Percentiles rank a stretch among this genome's conserved stretches.
Evolutionary conservation across 208 protist genomes (phyloP).

Genomic region (Leishmania lainsoni): DNA sequence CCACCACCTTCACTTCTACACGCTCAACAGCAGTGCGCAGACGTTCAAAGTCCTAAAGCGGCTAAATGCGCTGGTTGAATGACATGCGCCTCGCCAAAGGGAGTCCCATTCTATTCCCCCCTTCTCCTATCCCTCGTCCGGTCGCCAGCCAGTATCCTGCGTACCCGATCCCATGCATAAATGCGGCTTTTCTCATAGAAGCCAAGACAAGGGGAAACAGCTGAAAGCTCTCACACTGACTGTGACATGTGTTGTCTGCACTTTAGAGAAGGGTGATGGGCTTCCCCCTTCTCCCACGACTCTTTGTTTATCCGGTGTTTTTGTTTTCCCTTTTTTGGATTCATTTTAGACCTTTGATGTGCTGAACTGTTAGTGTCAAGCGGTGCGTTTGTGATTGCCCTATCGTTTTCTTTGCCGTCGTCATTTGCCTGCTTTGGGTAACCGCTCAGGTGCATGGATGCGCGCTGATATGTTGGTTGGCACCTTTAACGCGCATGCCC

Average conservation of each 20-base stretch:
- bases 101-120: background rate
- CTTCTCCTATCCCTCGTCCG: background rate
- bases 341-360: background rate
- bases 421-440: conserved; percentile 1
- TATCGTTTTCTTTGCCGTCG: background rate
- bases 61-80: conserved; percentile 43
- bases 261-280: too few relatives aligned
- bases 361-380: background rate
- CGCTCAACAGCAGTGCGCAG: conserved; percentile 51
- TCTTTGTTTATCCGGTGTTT: background rate
- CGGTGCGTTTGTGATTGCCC: background rate
- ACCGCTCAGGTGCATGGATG: background rate
- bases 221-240: background rate
- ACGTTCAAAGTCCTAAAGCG: conserved; percentile 50
- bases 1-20: conserved; percentile 84
- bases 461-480: background rate
- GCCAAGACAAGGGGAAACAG: background rate
- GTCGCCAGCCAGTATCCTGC: background rate
- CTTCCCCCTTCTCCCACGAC: background rate
- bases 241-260: background rate
- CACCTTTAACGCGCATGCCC: background rate
- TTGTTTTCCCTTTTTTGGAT: background rate
- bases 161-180: background rate
- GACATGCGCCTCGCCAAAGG: background rate
- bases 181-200: background rate